Evolutionary conservation across 2,329 filamentous ascomycete species (phyloP), one percentile per base, ranked within the genome.

Genomic region (Hypoxylon sp.): DNA sequence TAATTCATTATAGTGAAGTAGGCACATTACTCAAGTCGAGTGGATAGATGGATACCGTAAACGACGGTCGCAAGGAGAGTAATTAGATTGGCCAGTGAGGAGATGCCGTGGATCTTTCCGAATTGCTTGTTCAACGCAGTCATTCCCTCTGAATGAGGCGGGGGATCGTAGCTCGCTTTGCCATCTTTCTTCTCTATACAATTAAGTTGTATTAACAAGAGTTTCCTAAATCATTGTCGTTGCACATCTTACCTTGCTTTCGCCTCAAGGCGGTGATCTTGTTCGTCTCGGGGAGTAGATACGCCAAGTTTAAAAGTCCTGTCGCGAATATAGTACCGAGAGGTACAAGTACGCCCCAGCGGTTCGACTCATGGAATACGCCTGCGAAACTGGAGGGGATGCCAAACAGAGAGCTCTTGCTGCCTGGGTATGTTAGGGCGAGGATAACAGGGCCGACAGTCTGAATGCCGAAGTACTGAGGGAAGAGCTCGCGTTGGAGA

Each of bases 81-180:
- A 1, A 86, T 79, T 65, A 98, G 77, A 78, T 98, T 98, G 19
- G 97, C 79, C 67, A 97, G 79, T 28, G 92, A 92, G 6, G 93
- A 97, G 51, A 92, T 81, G 5, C 94, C 93, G 79, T 99, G 96
- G 63, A 97, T 80, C 68, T 87, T 87, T 14, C 87, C 89, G 79
- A 98, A 98, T 69, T 84, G 85, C 81, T 89, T 92, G 83, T 95
- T 97, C 74, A 97, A 80, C 7, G 84, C 85, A 73, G 88, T 80
- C 94, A 98, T 98, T 82, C 95, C 93, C 73, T 90, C 85, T 4
- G 92, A 96, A 75, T 97, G 93, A 41, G 93, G 92, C 0, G 90
- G 86, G 57, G 87, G 82, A 70, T 97, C 93, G 75, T 91, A 92
- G 79, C 90, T 93, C 78, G 91, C 92, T 86, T 97, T 98, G 60